These are phyloP conservation scores for Acanthamoeba quina DNA, from an alignment of 208 protist species.

Conservation along the genomic window DNA sequence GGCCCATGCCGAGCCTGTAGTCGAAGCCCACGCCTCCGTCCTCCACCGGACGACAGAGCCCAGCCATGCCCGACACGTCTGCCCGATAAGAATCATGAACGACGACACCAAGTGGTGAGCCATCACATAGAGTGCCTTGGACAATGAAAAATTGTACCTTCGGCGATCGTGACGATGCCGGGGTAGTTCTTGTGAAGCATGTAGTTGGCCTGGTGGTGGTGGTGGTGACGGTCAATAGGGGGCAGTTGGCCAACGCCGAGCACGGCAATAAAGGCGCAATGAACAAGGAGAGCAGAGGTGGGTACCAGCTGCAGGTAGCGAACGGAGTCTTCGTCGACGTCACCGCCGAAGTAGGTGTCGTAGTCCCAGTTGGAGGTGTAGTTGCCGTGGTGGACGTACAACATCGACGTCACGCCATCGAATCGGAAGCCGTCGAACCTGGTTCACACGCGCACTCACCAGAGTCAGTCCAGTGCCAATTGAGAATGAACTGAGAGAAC, in stretches of 20 bases:
- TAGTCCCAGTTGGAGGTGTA: conserved; percentile 81
- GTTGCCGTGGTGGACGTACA: conserved; percentile 93
- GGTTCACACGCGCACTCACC: neutral
- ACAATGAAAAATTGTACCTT: conserved; percentile 72
- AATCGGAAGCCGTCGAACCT: conserved; percentile 95
- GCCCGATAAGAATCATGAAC: conserved; percentile 35
- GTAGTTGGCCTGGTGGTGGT: conserved; percentile 78
- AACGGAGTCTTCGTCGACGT: conserved; percentile 89
- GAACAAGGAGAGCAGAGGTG: neutral
- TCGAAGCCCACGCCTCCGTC: conserved; percentile 96
- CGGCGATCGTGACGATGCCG: conserved; percentile 88
- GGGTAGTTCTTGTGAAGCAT: conserved; percentile 80
- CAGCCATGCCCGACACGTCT: conserved; percentile 90
- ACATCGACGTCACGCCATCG: conserved; percentile 95
- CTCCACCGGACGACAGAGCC: conserved; percentile 88
- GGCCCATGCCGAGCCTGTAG: conserved; percentile 92
- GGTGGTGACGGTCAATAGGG: neutral
- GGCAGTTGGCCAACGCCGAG: no score
- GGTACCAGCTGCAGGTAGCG: conserved; percentile 89
- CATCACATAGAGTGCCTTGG: neutral
- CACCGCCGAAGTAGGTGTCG: conserved; percentile 91
- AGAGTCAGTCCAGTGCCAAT: neutral
- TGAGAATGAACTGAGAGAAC: neutral
- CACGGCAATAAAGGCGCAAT: no score
- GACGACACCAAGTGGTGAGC: conserved; percentile 52